Evolutionary conservation across 441 rosid genomes (phyloP).

Genomic region (Euphorbia corollata): DNA sequence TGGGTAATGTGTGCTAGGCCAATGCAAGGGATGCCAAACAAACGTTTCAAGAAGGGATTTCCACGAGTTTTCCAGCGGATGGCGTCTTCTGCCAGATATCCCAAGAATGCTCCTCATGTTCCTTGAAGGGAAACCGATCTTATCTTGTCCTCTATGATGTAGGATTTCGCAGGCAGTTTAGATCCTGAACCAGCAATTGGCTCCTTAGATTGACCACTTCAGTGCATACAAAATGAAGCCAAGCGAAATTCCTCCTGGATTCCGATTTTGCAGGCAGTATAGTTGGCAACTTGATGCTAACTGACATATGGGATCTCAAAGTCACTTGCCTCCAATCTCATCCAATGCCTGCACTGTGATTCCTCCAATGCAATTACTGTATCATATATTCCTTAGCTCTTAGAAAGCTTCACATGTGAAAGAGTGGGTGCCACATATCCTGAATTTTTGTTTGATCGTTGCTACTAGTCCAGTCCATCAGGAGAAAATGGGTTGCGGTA

Average conservation of each 20-base stretch:
- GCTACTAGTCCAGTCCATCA: too few relatives aligned
- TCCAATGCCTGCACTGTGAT: too few relatives aligned
- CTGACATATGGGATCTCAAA: slow-evolving; percentile 9
- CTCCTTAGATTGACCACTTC: too few relatives aligned
- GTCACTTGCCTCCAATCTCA: too few relatives aligned
- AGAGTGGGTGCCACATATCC: slow-evolving; percentile 4
- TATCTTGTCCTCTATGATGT: slow-evolving; percentile 11
- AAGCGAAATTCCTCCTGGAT: slow-evolving; percentile 5
- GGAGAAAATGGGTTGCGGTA: too few relatives aligned
- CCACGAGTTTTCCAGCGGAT: slow-evolving; percentile 56
- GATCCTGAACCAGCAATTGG: slow-evolving; percentile 10
- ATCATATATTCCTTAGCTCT: slow-evolving; percentile 6
- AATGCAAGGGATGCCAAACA: slow-evolving; percentile 55
- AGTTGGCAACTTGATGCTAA: slow-evolving; percentile 17
- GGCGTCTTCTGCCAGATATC: slow-evolving; percentile 72
- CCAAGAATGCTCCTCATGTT: slow-evolving; percentile 51
- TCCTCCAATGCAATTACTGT: background rate
- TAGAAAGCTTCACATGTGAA: slow-evolving; percentile 8
- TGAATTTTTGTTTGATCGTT: too few relatives aligned
- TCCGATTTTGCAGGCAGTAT: slow-evolving; percentile 12
- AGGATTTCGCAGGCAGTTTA: slow-evolving; percentile 12
- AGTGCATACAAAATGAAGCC: slow-evolving; percentile 5
- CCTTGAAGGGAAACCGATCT: slow-evolving; percentile 28
- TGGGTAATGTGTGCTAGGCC: slow-evolving; percentile 32
- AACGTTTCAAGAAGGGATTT: slow-evolving; percentile 73